Conservation (phyloP, 371 early-diverging fungal species). For the Fennellomyces sp. region DNA sequence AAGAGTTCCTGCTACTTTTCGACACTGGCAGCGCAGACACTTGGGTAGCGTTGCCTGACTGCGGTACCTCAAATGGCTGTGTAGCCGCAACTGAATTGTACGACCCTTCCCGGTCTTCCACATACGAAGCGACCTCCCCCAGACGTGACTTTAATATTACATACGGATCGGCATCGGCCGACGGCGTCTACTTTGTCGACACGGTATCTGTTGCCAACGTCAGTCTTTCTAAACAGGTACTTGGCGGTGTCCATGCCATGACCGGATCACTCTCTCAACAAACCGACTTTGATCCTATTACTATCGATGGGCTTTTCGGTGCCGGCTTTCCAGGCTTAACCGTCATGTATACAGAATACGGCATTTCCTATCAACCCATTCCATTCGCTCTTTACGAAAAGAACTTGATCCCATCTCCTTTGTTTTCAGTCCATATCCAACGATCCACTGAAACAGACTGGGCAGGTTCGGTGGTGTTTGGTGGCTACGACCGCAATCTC, state of each 20-base stretch:
- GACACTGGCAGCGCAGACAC: slow-evolving; percentile 19
- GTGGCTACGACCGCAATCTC: slow-evolving; percentile 12
- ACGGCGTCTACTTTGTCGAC: slow-evolving; percentile 13
- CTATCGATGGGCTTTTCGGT: slow-evolving; percentile 15
- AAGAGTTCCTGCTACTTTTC: slow-evolving; percentile 11
- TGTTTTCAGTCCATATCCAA: slow-evolving; percentile 11
- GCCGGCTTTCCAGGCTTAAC: slow-evolving; percentile 8
- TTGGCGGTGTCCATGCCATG: slow-evolving; percentile 7
- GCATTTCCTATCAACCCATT: slow-evolving; percentile 4
- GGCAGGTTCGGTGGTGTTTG: slow-evolving; percentile 45
- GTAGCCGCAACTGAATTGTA: background rate
- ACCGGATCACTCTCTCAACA: slow-evolving; percentile 2
- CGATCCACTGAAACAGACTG: background rate
- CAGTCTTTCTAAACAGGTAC: background rate
- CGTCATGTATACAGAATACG: background rate
- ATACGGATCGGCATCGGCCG: slow-evolving; percentile 5
- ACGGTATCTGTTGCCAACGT: slow-evolving; percentile 2
- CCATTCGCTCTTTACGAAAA: slow-evolving; percentile 11
- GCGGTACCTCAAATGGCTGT: background rate
- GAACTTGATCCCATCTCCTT: slow-evolving; percentile 5
- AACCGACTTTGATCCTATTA: background rate
- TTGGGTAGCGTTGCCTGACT: slow-evolving; percentile 9
- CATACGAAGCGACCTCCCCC: background rate
- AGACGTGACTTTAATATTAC: background rate
- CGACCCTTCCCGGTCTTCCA: background rate